Percentiles rank a stretch among this genome's conserved stretches.
These are phyloP conservation scores for Trichoderma oligosporum DNA, from an alignment of 2,329 filamentous ascomycete species.

Conservation along the genomic window DNA sequence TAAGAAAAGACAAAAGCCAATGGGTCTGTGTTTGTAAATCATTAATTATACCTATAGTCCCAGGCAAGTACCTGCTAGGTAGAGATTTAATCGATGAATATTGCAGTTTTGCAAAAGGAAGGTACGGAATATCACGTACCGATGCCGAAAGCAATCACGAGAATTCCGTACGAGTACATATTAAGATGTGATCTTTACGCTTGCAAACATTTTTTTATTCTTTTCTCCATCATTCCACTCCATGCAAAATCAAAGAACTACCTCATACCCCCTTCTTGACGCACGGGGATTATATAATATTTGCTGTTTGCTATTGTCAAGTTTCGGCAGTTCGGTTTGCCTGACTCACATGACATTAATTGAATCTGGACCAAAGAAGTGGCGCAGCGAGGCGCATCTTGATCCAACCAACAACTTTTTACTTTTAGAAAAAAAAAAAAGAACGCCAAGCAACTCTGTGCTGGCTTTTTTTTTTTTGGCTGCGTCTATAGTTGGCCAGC, in stretches of 20 bases:
- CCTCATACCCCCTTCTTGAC: no score
- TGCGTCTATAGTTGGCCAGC: neutral
- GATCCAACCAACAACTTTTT: neutral
- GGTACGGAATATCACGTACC: neutral
- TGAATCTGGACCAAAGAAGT: neutral
- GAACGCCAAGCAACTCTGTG: neutral
- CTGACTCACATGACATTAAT: no score
- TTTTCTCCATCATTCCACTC: neutral
- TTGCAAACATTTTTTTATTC: neutral
- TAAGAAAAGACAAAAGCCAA: no score
- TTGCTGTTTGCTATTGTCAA: no score
- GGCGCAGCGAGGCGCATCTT: constrained; percentile 7
- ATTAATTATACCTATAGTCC: no score
- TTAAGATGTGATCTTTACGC: neutral
- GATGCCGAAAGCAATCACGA: neutral
- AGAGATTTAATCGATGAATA: neutral
- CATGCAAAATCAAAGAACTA: neutral
- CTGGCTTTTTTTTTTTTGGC: neutral
- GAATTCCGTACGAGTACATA: neutral
- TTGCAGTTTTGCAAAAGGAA: neutral
- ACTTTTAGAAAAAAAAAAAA: neutral
- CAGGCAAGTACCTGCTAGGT: no score
- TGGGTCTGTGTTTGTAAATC: no score
- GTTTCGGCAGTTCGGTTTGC: no score
- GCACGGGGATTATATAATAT: no score